Evolutionary conservation across 805 yeast species (phyloP).

Genomic region (Lachancea mirantina): DNA sequence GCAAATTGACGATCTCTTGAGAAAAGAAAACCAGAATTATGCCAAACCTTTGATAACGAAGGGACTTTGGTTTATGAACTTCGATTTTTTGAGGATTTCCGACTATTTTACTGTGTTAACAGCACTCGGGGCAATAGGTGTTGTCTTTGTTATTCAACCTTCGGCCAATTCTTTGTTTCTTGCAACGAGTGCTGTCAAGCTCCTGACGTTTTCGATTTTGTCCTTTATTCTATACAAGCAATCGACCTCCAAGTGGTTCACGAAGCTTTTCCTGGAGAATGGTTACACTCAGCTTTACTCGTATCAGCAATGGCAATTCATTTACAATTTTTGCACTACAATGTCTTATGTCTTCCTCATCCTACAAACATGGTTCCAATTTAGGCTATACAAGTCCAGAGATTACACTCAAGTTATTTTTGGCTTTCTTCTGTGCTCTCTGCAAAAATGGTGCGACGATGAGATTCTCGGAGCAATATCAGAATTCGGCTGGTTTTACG

Average conservation of each 20-base stretch:
- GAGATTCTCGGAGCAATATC: conserved; percentile 69
- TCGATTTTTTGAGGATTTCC: conserved; percentile 54
- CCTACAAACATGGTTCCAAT: conserved; percentile 32
- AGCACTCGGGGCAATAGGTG: conserved; percentile 35
- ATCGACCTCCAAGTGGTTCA: conserved; percentile 54
- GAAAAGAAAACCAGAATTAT: conserved; percentile 37
- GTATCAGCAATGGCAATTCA: conserved; percentile 63
- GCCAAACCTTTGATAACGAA: conserved; percentile 51
- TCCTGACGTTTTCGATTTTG: conserved; percentile 44
- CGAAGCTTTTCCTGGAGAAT: conserved; percentile 54
- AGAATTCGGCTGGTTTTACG: conserved; percentile 85
- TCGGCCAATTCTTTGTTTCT: conserved; percentile 29
- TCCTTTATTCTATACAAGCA: conserved; percentile 50
- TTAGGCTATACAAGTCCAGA: conserved; percentile 16
- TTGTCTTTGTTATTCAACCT: conserved; percentile 28
- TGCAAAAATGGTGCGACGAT: conserved; percentile 63
- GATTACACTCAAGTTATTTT: conserved; percentile 40
- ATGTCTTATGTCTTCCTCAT: conserved; percentile 51
- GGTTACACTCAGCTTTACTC: conserved; percentile 61
- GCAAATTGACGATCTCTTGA: conserved; percentile 30
- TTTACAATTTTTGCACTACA: conserved; percentile 47
- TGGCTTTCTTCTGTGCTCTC: conserved; percentile 46
- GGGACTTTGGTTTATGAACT: conserved; percentile 42
- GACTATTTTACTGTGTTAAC: conserved; percentile 49
- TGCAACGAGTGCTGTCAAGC: conserved; percentile 41